Evolutionary conservation across 2,329 filamentous ascomycete species (phyloP).

Genomic region (Ophiocordyceps camponoti-floridani): DNA sequence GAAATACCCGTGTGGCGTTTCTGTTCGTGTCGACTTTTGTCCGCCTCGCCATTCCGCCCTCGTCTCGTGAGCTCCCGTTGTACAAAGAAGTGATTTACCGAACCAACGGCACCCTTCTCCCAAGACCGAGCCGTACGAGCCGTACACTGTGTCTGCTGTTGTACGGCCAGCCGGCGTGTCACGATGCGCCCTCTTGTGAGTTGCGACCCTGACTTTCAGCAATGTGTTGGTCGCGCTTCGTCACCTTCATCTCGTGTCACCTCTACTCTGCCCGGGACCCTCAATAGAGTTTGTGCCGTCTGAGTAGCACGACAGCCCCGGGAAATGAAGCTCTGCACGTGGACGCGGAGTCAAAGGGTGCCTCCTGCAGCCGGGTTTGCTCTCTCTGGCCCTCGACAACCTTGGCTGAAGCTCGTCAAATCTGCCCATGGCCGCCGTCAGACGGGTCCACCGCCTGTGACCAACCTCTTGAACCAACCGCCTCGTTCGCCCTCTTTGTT

Average conservation of each 20-base stretch:
- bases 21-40: not conserved
- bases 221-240: not conserved
- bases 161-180: not conserved
- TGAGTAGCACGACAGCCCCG: not conserved
- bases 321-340: slow-evolving; percentile 1
- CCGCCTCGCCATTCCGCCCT: not conserved
- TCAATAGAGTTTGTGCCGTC: not conserved
- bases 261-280: not conserved
- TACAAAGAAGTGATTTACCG: slow-evolving; percentile 1
- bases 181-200: not conserved
- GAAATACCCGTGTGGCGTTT: not conserved
- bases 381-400: not conserved
- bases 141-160: not conserved
- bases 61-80: not conserved
- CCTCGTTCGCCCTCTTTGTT: not conserved
- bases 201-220: not conserved
- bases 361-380: not conserved
- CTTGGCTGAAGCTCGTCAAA: not conserved
- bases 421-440: not conserved
- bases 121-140: not conserved
- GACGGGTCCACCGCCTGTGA: not conserved
- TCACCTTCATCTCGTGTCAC: not conserved
- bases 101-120: not conserved
- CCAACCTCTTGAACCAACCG: not conserved
- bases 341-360: not conserved